Evolutionary conservation across 495 filamentous ascomycete genomes (phyloP).

Genomic region (Lasiosphaeriaceae sp.): DNA sequence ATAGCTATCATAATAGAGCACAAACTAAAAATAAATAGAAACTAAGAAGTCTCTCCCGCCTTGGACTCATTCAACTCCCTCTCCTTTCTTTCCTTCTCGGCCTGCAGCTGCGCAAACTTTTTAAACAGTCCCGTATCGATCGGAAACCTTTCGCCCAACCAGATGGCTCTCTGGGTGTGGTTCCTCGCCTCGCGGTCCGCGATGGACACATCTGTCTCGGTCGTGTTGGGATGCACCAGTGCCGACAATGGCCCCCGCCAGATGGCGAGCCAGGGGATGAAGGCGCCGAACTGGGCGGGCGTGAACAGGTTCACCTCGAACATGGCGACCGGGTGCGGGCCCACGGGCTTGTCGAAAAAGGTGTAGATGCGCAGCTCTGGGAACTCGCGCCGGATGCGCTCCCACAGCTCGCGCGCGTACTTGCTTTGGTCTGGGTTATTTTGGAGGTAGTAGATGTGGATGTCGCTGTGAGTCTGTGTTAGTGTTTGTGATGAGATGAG

Average conservation of each 20-base stretch:
- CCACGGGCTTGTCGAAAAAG: slow-evolving; percentile 72
- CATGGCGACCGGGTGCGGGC: slow-evolving; percentile 83
- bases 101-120: slow-evolving; percentile 7
- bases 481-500: too few relatives aligned
- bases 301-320: slow-evolving; percentile 89
- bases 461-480: slow-evolving; percentile 50
- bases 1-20: too few relatives aligned
- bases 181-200: slow-evolving; percentile 50
- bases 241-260: slow-evolving; percentile 77
- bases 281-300: slow-evolving; percentile 83
- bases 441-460: slow-evolving; percentile 80
- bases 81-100: background rate
- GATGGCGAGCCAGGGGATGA: slow-evolving; percentile 79
- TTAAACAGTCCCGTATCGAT: slow-evolving; percentile 64
- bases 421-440: slow-evolving; percentile 55
- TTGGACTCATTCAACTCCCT: too few relatives aligned
- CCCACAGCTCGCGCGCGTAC: slow-evolving; percentile 69
- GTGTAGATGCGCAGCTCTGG: slow-evolving; percentile 82
- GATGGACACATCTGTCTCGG: slow-evolving; percentile 24
- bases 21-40: too few relatives aligned
- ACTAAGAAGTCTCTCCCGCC: too few relatives aligned
- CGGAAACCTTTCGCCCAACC: slow-evolving; percentile 73
- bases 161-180: slow-evolving; percentile 77
- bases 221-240: slow-evolving; percentile 79
- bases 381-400: slow-evolving; percentile 79